Base-by-base conservation (phyloP, 116 monocot genomes). In the Posidonia oceanica region DNA sequence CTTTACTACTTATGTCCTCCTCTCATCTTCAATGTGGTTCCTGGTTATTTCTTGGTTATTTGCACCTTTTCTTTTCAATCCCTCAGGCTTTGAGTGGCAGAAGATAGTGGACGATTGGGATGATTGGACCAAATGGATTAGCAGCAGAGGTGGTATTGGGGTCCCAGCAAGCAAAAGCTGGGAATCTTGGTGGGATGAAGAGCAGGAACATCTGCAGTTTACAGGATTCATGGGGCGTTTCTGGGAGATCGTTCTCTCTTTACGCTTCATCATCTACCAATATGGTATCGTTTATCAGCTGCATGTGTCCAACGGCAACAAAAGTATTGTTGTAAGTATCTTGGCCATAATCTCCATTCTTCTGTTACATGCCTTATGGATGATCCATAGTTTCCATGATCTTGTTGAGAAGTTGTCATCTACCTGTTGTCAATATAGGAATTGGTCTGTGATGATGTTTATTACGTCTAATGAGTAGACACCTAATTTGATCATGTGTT, bases 101-200 rank as follows among this genome's bases (percentile, higher is more conserved):
- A 94, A 94, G 74, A 86, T 87, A 52, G 87, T 94, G 39, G 88
- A 94, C 5, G 94, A 94, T 36, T 90, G 87, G 87, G 83, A 81
- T 59, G 94, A 94, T 55, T 94, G 90, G 87, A 72, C 70, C 13
- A 94, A 88, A 68, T 94, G 94, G 94, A 90, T 94, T n/a, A 82
- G 69, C 59, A 88, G 81, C 76, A 55, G 80, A n/a, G 94, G 94
- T 54, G 94, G 94, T 36, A 82, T 94, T 75, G 90, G 90, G 39
- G 84, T 94, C 1, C 81, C 90, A 17, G 79, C 85, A 59, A 82
- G 83, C 54, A 90, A 90, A 71, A 94, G 94, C 58, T 94, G 94
- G 94, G 90, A 90, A 52, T 87, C 85, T 1, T 94, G 94, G 94
- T 94, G 94, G 94, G 85, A 87, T n/a, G 79, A 85, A 52, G 94